phyloP scores from a whole-genome alignment of 129 eudicot species.

The Flaveria ramosissima region DNA sequence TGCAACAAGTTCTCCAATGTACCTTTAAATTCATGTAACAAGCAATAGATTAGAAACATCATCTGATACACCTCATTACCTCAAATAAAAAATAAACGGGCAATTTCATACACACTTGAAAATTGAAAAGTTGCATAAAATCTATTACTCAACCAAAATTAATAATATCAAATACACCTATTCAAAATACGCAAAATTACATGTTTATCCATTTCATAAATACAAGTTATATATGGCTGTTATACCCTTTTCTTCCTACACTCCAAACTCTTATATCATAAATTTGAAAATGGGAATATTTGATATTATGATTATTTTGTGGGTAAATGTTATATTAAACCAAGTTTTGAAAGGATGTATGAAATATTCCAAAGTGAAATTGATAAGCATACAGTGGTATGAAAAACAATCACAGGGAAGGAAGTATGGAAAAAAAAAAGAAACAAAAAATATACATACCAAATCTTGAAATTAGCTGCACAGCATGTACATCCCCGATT shows the following conservation, averaged over 20 bases:
- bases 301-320: not conserved
- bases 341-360: not conserved
- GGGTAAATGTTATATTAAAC: not conserved
- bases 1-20: constrained; percentile 76
- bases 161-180: not conserved
- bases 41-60: constrained; percentile 28
- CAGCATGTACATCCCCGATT: constrained; percentile 85
- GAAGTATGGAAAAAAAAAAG: constrained; percentile 1
- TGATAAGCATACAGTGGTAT: constrained; percentile 9
- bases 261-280: not conserved
- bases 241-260: not conserved
- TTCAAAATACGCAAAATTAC: not conserved
- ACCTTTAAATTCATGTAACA: constrained; percentile 46
- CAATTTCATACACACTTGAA: not conserved
- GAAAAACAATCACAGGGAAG: not conserved
- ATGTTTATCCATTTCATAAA: not conserved
- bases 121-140: not conserved
- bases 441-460: constrained; percentile 44
- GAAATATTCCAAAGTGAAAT: not conserved
- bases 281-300: not conserved
- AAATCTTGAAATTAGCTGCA: constrained; percentile 74
- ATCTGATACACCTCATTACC: not conserved
- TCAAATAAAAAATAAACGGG: constrained; percentile 1
- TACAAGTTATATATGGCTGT: not conserved
- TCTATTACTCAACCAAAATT: not conserved